Base-by-base conservation (phyloP, 139 green algal species). In the Ettlia oleoabundans region DNA sequence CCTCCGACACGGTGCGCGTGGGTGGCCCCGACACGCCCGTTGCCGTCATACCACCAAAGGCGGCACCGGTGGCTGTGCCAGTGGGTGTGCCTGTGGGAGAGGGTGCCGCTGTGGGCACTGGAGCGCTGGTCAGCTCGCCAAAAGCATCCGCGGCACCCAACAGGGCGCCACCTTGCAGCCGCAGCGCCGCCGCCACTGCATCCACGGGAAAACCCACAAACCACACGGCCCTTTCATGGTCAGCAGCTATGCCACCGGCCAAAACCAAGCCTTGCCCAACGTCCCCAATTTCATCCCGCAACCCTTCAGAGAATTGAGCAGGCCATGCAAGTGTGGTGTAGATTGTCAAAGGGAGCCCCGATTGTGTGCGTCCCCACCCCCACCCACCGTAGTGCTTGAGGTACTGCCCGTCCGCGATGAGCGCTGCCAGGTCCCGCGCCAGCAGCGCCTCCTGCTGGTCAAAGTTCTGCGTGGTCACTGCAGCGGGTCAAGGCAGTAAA, bases 381-480 rank as follows among this genome's bases (percentile, higher is more conserved):
- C n/a, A n/a, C n/a, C n/a, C n/a, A n/a, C n/a, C n/a, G 40, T 88
- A 85, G 62, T 88, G 78, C 67, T 63, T 70, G 18, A 88, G 58
- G 68, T 78, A 85, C 58, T 70, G 63, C 13, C 65, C 71, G 32
- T 88, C 84, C 22, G 84, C 66, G 35, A 88, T 88, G 40, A 88
- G 61, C 2, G 68, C 72, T 1, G 84, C 55, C 26, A 88, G 84
- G 53, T 88, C 84, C 2, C 41, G 51, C n/a, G 69, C 61, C 22
- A 88, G 62, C 42, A 74, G 37, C 22, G 68, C 84, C 90, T 97
- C 94, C 74, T 94, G 82, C 77, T 96, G 89, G 51, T 92, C 86
- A 88, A 90, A 91, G 26, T 82, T 91, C 70, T 91, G 84, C 38
- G 80, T 73, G 33, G 92, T 77, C 19, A 88, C 92, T 89, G 84